phyloP scores from a whole-genome alignment of 2,329 filamentous ascomycete species.

The Tolypocladium nubicola region DNA sequence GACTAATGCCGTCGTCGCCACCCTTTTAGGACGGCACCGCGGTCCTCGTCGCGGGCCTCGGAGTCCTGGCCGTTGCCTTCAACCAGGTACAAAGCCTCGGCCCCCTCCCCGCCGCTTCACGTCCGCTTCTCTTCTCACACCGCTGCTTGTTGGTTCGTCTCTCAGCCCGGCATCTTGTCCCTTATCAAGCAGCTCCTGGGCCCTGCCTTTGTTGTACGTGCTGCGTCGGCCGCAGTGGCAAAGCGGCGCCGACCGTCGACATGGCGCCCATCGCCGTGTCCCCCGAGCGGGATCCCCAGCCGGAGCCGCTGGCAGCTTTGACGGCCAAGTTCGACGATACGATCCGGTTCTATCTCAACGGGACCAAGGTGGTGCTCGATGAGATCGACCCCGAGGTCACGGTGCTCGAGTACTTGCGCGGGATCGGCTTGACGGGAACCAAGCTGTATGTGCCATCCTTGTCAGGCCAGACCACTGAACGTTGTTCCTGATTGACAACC shows the following conservation, averaged over 20 bases:
- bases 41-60: not conserved
- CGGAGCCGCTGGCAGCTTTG: slow-evolving; percentile 32
- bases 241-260: not conserved
- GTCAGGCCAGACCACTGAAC: not conserved
- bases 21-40: slow-evolving; percentile 2
- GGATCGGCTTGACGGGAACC: slow-evolving; percentile 87
- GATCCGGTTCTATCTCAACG: slow-evolving; percentile 87
- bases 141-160: not conserved
- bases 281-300: slow-evolving; percentile 29
- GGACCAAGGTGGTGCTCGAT: slow-evolving; percentile 78
- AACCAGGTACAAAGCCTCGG: not conserved
- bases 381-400: slow-evolving; percentile 86
- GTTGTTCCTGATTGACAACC: not conserved
- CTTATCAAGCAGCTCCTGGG: not conserved
- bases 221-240: not conserved
- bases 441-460: slow-evolving; percentile 51
- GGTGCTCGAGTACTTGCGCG: slow-evolving; percentile 82
- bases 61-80: not conserved
- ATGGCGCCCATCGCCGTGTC: slow-evolving; percentile 50
- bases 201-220: not conserved
- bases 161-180: not conserved
- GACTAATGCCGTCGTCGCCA: slow-evolving; percentile 1
- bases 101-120: not conserved
- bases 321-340: slow-evolving; percentile 78
- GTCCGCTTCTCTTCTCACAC: not conserved